Conservation (phyloP, 164 flowering plant genomes). For the Umbilicus rupestris region DNA sequence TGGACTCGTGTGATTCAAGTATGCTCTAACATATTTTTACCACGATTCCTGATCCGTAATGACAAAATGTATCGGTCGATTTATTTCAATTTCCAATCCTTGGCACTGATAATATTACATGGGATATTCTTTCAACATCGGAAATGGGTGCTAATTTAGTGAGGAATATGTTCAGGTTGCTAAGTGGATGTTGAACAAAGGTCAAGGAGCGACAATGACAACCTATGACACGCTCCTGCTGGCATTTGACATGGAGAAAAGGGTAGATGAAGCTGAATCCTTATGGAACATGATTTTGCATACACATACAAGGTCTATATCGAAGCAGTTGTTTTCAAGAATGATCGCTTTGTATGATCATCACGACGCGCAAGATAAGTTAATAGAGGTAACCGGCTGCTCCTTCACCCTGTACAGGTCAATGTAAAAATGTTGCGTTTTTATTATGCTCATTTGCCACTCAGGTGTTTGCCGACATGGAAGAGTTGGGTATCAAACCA, state of each 20-base stretch:
- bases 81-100: background rate
- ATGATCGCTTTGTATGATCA: slow-evolving; percentile 85
- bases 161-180: slow-evolving; percentile 38
- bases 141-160: background rate
- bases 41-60: background rate
- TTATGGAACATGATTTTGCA: slow-evolving; percentile 89
- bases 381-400: slow-evolving; percentile 62
- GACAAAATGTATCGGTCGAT: background rate
- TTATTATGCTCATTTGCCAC: background rate
- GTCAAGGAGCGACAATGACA: slow-evolving; percentile 90
- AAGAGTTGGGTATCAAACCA: slow-evolving; percentile 83
- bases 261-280: slow-evolving; percentile 87
- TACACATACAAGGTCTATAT: slow-evolving; percentile 67
- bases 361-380: slow-evolving; percentile 57
- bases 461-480: slow-evolving; percentile 97
- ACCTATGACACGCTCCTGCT: slow-evolving; percentile 81
- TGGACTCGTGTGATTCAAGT: slow-evolving; percentile 81
- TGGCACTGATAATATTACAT: background rate
- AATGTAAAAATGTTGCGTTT: background rate
- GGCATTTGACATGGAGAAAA: slow-evolving; percentile 83
- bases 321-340: slow-evolving; percentile 78
- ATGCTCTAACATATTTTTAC: slow-evolving; percentile 10
- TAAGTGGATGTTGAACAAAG: slow-evolving; percentile 97
- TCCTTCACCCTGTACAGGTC: background rate
- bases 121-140: background rate